A percentile compares a stretch with the other conserved stretches of the same genome.
These are phyloP conservation scores for Myxozyma neglecta DNA, from an alignment of 805 yeast genomes.

Conservation along the genomic window DNA sequence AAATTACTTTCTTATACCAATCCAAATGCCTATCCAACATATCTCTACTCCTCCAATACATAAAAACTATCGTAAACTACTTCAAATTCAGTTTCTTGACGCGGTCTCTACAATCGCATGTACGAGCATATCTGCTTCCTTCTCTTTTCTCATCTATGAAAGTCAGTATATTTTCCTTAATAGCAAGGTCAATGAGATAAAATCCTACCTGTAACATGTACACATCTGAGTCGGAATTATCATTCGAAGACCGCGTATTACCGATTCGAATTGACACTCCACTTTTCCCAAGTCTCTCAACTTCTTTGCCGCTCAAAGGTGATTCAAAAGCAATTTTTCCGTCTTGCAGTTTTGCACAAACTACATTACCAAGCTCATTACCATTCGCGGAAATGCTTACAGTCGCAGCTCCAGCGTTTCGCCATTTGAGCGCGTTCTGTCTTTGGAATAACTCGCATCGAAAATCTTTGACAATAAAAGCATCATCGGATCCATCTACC, in stretches of 20 bases:
- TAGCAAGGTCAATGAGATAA: neutral
- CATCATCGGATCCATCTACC: slow-evolving; percentile 10
- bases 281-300: slow-evolving; percentile 26
- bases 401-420: slow-evolving; percentile 31
- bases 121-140: slow-evolving; percentile 34
- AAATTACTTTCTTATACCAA: too few species aligned
- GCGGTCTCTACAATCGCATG: slow-evolving; percentile 23
- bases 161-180: neutral
- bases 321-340: slow-evolving; percentile 27
- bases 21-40: neutral
- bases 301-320: neutral
- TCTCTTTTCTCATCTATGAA: slow-evolving; percentile 32
- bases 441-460: slow-evolving; percentile 30
- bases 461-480: slow-evolving; percentile 17
- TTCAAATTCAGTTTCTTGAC: slow-evolving; percentile 15
- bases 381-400: slow-evolving; percentile 16
- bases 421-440: slow-evolving; percentile 31
- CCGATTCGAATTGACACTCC: slow-evolving; percentile 28
- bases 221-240: slow-evolving; percentile 14
- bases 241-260: slow-evolving; percentile 12
- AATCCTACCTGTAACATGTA: slow-evolving; percentile 36
- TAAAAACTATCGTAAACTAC: neutral
- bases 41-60: neutral
- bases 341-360: slow-evolving; percentile 17
- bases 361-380: neutral